phyloP scores from a whole-genome alignment of 2,329 filamentous ascomycete genomes.

The Didymella segeticola region DNA sequence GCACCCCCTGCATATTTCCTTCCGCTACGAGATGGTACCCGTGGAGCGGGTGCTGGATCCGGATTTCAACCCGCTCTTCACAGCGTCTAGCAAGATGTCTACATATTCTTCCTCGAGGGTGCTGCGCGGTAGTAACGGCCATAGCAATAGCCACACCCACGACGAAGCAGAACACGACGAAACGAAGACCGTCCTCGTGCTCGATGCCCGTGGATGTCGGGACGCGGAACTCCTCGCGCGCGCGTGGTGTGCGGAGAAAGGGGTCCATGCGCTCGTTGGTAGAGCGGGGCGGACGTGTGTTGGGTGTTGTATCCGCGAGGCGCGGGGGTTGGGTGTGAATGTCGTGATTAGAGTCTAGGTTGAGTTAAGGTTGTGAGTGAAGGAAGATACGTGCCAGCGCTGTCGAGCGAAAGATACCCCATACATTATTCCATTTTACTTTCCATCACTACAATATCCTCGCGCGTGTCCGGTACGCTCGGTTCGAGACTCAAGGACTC shows the following conservation, averaged over 20 bases:
- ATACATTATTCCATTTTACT: no score
- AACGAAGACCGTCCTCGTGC: slow-evolving; percentile 47
- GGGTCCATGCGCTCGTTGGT: slow-evolving; percentile 76
- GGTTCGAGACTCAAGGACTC: no score
- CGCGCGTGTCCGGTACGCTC: no score
- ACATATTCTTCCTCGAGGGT: slow-evolving; percentile 24
- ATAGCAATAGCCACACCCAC: no score
- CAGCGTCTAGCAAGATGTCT: slow-evolving; percentile 22
- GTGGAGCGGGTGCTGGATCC: slow-evolving; percentile 41
- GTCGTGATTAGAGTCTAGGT: slow-evolving; percentile 61
- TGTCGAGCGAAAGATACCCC: no score
- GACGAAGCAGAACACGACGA: slow-evolving; percentile 24
- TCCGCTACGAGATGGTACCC: slow-evolving; percentile 46
- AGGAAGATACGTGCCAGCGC: no score
- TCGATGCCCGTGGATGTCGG: slow-evolving; percentile 63
- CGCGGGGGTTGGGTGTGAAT: slow-evolving; percentile 71
- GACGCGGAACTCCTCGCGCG: slow-evolving; percentile 74
- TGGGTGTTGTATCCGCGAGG: slow-evolving; percentile 76
- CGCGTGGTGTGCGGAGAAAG: slow-evolving; percentile 75
- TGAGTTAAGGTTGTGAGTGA: no score
- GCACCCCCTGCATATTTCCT: slow-evolving; percentile 52
- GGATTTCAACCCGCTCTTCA: slow-evolving; percentile 37
- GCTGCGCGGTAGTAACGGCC: slow-evolving; percentile 15
- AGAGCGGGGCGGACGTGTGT: slow-evolving; percentile 72
- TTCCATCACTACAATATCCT: no score